Evolutionary conservation across 2,329 filamentous ascomycete species (phyloP).

Genomic region (Fusarium sp.): DNA sequence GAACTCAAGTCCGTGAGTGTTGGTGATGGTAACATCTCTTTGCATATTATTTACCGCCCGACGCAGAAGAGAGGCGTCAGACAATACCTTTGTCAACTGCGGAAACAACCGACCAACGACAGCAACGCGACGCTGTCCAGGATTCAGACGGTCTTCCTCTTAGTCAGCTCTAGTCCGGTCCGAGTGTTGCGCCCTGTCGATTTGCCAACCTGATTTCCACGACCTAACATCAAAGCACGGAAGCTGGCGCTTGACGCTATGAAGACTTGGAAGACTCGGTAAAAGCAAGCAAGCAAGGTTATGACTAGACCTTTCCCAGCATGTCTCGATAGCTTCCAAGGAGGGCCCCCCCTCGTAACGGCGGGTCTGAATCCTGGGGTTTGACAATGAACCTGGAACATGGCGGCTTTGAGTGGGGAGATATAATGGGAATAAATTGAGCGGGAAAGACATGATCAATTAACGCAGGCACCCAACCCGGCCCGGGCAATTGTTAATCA

Average conservation of each 20-base stretch:
- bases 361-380: constrained; percentile 12
- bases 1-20: background rate
- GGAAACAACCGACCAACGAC: constrained; percentile 2
- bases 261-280: background rate
- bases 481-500: too few relatives aligned
- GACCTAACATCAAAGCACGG: constrained; percentile 9
- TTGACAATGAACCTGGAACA: constrained; percentile 3
- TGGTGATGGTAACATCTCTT: constrained; percentile 4
- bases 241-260: background rate
- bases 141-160: constrained; percentile 10
- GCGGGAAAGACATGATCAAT: too few relatives aligned
- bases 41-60: background rate
- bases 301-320: too few relatives aligned
- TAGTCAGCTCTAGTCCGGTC: constrained; percentile 8
- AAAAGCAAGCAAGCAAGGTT: background rate
- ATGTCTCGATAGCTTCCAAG: background rate
- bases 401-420: constrained; percentile 1
- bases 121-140: constrained; percentile 11
- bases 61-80: background rate
- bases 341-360: constrained; percentile 1
- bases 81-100: constrained; percentile 4
- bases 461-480: too few relatives aligned
- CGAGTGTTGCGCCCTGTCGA: constrained; percentile 6
- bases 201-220: constrained; percentile 10
- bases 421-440: background rate